A percentile compares a stretch with the other conserved stretches of the same genome.
Conservation (phyloP, 345 rosid species). For the Linum usitatissimum region DNA sequence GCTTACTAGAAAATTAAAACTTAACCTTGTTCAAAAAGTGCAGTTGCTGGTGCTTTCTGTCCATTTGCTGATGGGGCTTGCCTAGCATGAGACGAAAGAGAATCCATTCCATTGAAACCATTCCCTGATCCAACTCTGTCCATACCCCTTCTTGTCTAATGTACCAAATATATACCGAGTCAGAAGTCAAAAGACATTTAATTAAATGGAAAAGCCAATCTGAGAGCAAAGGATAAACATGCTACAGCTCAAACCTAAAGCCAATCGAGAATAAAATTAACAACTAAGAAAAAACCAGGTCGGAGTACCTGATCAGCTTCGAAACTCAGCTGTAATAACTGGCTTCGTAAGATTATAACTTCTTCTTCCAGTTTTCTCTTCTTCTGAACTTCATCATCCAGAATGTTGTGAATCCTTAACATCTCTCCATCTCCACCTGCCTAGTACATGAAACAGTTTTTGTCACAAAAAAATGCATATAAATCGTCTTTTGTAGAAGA, state of each 20-base stretch:
- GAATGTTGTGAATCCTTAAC: conserved; percentile 16
- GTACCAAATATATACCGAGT: background rate
- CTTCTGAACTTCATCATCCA: conserved; percentile 20
- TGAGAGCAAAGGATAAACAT: background rate
- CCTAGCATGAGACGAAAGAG: conserved; percentile 14
- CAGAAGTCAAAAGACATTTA: background rate
- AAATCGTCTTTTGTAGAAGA: background rate
- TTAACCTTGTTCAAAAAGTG: conserved; percentile 28
- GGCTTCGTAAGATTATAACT: conserved; percentile 15
- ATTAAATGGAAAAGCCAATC: background rate
- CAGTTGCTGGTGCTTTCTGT: conserved; percentile 14
- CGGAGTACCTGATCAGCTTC: conserved; percentile 23
- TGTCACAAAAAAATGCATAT: background rate
- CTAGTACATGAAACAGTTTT: conserved; percentile 13
- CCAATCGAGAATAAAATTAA: background rate
- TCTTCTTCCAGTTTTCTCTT: conserved; percentile 23
- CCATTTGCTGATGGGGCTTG: conserved; percentile 14
- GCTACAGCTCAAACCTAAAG: background rate
- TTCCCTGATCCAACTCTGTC: conserved; percentile 20
- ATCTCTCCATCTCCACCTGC: conserved; percentile 25
- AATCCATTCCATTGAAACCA: conserved; percentile 12
- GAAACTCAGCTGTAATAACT: conserved; percentile 19
- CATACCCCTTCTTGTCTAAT: conserved; percentile 17
- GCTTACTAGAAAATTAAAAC: background rate
- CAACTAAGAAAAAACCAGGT: background rate